A percentile compares a stretch with the other conserved stretches of the same genome.
These are phyloP conservation scores for Scedosporium minutisporum DNA, from an alignment of 2,329 filamentous ascomycete genomes.

Conservation along the genomic window DNA sequence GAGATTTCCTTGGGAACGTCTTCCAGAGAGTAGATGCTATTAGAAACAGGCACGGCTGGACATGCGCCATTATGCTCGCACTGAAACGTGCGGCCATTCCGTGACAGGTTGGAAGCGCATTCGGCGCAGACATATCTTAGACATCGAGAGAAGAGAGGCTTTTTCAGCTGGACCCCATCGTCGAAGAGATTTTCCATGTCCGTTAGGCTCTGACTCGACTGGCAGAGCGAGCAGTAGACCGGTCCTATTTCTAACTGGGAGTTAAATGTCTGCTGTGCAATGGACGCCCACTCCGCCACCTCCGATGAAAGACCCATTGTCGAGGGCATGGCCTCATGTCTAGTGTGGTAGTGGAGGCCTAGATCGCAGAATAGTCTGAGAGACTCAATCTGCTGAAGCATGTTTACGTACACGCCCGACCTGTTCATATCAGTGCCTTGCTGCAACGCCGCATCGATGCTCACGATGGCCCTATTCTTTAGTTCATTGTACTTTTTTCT, in stretches of 20 bases:
- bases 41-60: not conserved
- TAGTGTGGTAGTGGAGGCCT: slow-evolving; percentile 26
- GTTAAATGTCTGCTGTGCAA: slow-evolving; percentile 25
- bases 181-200: slow-evolving; percentile 18
- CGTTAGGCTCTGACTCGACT: slow-evolving; percentile 13
- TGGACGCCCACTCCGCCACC: slow-evolving; percentile 10
- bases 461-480: not conserved
- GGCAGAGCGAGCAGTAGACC: slow-evolving; percentile 19
- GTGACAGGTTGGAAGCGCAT: slow-evolving; percentile 13
- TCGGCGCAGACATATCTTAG: slow-evolving; percentile 21
- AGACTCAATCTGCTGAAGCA: slow-evolving; percentile 33
- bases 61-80: slow-evolving; percentile 8
- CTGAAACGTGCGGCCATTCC: not conserved
- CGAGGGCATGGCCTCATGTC: slow-evolving; percentile 14
- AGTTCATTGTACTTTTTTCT: not conserved
- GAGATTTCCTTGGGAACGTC: slow-evolving; percentile 11
- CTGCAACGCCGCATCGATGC: slow-evolving; percentile 25
- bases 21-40: not conserved
- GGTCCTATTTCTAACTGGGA: slow-evolving; percentile 17
- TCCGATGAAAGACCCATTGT: too few species aligned
- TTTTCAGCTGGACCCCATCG: not conserved
- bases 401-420: slow-evolving; percentile 24
- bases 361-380: slow-evolving; percentile 36
- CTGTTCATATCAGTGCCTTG: slow-evolving; percentile 8
- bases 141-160: slow-evolving; percentile 22